Evolutionary conservation across 345 rosid genomes (phyloP), one percentile per base, ranked within the genome.

Genomic region (Brassica cretica): DNA sequence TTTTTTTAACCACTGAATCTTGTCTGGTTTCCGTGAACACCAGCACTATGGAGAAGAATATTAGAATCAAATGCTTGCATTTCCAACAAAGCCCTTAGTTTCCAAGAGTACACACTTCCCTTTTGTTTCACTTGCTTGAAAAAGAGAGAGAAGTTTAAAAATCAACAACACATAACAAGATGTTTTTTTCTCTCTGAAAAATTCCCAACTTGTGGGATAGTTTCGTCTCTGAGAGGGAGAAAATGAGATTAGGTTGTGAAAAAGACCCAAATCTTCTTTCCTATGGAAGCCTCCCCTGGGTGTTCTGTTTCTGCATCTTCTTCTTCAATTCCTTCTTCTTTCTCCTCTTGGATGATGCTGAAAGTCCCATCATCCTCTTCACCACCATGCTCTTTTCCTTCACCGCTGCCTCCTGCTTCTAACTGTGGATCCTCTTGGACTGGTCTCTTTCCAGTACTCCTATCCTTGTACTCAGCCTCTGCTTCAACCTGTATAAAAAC

Each of bases 231-330:
- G 37, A 7, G 39, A 32, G 44, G 6, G 8, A 5, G 18, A 76
- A 19, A 19, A 61, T 18, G 72, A 29, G 69, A 65, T 86, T 79
- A 92, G 12, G 94, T 83, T 9, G 94, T 87, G 80, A 94, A 90
- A 76, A 94, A 94, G 32, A 88, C 91, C 98, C 98, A 94, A 30
- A 94, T 84, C 83, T 86, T 94, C 87, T 87, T 91, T 65, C 90
- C 85, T 30, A 94, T 58, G 15, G 98, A 90, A 18, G 70, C 91
- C 66, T 86, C 89, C 75, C 87, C 89, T 32, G 83, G 89, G 46
- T 85, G 83, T 27, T 88, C 90, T 29, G 51, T 46, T 41, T 84
- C 56, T 56, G 61, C 6, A 66, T 71, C 81, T 39, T 15, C 76
- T 67, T 74, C 82, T 53, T 7, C 19, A 21, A 21, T 21, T 78